Conservation (phyloP, 768 basidiomycete genomes). For the Boletus sp. region DNA sequence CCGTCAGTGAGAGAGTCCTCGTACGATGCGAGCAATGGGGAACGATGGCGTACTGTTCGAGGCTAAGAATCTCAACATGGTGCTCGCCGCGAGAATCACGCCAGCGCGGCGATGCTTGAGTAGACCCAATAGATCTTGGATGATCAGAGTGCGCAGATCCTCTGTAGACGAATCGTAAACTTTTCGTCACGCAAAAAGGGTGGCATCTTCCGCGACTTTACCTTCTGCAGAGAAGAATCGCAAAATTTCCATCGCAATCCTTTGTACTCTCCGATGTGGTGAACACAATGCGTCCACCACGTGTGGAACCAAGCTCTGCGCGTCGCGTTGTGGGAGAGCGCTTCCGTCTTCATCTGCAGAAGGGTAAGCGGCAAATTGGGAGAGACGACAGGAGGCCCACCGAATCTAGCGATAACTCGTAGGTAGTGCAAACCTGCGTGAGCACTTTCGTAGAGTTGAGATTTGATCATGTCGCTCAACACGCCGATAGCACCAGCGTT, state of each 20-base stretch:
- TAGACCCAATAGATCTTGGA: constrained; percentile 12
- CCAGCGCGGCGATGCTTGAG: constrained; percentile 17
- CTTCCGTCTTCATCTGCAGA: constrained; percentile 6
- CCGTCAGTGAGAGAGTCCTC: background rate
- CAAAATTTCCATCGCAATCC: constrained; percentile 14
- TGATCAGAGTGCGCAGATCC: constrained; percentile 5
- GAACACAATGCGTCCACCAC: constrained; percentile 16
- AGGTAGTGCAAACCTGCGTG: constrained; percentile 27
- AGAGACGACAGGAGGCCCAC: constrained; percentile 4
- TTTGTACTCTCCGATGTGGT: constrained; percentile 17
- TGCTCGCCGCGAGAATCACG: constrained; percentile 18
- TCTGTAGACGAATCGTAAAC: constrained; percentile 4
- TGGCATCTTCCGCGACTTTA: background rate
- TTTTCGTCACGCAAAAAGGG: background rate
- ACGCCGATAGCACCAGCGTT: constrained; percentile 10
- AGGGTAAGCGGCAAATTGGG: background rate
- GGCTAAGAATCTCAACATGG: constrained; percentile 11
- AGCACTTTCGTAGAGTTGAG: background rate
- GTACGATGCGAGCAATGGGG: background rate
- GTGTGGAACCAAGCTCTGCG: constrained; percentile 3
- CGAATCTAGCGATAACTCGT: constrained; percentile 17
- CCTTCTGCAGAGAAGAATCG: constrained; percentile 14
- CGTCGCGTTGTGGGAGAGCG: constrained; percentile 1
- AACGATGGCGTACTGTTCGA: constrained; percentile 12
- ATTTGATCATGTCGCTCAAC: constrained; percentile 16